These are phyloP conservation scores for Pleurozium schreberi DNA, from an alignment of 225 moss, liverwort and hornwort species.

Conservation along the genomic window DNA sequence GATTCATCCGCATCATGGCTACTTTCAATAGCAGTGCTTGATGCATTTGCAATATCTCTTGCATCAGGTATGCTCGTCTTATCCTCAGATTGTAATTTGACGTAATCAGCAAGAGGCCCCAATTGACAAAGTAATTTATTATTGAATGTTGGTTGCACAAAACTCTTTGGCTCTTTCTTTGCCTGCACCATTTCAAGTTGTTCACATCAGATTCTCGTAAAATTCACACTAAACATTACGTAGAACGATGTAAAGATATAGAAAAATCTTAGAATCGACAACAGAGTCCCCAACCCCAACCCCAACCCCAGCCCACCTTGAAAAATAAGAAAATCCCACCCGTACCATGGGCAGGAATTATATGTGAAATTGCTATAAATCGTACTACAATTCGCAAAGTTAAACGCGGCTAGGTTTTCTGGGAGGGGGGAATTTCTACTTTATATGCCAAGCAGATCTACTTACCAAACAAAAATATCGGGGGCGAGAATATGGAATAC, in stretches of 20 bases:
- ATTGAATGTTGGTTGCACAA: conserved; percentile 32
- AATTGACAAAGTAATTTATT: conserved; percentile 55
- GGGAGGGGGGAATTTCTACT: not conserved
- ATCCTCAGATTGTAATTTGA: not conserved
- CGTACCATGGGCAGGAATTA: not conserved
- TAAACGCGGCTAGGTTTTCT: not conserved
- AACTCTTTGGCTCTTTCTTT: conserved; percentile 27
- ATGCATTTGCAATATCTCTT: not conserved
- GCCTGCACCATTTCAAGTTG: conserved; percentile 10
- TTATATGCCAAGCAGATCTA: not conserved
- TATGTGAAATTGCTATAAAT: not conserved
- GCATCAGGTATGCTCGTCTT: not conserved
- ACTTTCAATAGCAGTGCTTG: not conserved
- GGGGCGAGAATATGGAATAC: conserved; percentile 93
- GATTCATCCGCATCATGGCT: not conserved
- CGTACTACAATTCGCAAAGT: not conserved
- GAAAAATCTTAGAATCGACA: not conserved
- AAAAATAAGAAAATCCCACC: not conserved
- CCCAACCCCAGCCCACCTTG: not conserved
- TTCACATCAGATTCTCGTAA: not conserved
- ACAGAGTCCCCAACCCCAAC: not conserved
- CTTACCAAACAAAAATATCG: conserved; percentile 92
- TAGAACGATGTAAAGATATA: not conserved
- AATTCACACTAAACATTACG: not conserved
- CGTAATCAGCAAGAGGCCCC: conserved; percentile 50